Conservation (phyloP, 176 grass and related monocot genomes). For the Elaeis guineensis region DNA sequence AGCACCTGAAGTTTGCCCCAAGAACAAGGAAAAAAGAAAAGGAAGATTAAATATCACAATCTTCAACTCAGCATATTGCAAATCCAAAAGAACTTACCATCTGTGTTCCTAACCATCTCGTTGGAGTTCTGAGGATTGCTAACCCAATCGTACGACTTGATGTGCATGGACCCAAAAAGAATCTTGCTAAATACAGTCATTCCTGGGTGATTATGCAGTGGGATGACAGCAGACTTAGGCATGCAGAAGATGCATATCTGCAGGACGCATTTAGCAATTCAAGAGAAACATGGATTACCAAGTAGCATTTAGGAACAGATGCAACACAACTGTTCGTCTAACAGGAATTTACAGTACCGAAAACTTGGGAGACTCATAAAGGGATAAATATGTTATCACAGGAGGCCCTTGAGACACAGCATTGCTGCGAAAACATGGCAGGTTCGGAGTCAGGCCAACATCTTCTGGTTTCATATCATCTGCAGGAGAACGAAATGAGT, state of each 20-base stretch:
- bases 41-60: neutral
- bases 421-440: conserved; percentile 37
- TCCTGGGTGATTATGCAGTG: conserved; percentile 84
- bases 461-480: conserved; percentile 46
- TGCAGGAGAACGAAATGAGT: conserved; percentile 14
- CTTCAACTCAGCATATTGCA: neutral
- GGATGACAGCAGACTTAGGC: conserved; percentile 57
- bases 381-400: conserved; percentile 55
- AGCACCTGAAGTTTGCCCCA: conserved; percentile 16
- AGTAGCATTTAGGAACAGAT: too few species aligned
- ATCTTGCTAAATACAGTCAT: conserved; percentile 98
- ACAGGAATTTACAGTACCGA: conserved; percentile 35
- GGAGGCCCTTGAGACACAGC: conserved; percentile 18
- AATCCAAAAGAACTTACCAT: neutral
- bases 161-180: conserved; percentile 83
- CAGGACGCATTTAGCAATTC: conserved; percentile 1
- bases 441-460: conserved; percentile 31
- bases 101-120: neutral
- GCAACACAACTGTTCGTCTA: too few species aligned
- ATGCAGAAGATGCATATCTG: conserved; percentile 93
- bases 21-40: neutral
- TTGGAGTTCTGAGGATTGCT: conserved; percentile 1
- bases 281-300: too few species aligned
- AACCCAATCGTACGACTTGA: conserved; percentile 84
- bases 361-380: conserved; percentile 58